A percentile compares a stretch with the other conserved stretches of the same genome.
Evolutionary conservation across 306 rosid genomes (phyloP).

Genomic region (Vigna nakashimae): DNA sequence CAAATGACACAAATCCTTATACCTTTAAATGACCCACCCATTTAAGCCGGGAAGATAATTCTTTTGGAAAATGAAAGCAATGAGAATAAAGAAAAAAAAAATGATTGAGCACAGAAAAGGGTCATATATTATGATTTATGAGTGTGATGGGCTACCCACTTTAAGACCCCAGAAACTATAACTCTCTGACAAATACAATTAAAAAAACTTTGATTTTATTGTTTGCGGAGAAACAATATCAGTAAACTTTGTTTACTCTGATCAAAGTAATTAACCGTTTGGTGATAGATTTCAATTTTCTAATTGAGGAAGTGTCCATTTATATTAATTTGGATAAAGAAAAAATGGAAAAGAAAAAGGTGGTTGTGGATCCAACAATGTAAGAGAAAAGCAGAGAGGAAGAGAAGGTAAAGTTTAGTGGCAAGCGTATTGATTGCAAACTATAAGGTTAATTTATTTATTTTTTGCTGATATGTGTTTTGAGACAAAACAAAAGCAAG

Average conservation of each 20-base stretch:
- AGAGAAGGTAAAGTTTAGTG: slow-evolving; percentile 12
- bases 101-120: slow-evolving; percentile 6
- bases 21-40: neutral
- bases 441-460: neutral
- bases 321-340: neutral
- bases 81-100: neutral
- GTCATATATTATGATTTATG: neutral
- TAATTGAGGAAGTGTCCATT: neutral
- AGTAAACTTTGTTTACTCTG: neutral
- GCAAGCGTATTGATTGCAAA: neutral
- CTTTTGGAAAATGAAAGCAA: neutral
- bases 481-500: slow-evolving; percentile 1
- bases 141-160: neutral
- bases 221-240: neutral
- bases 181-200: no score
- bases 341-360: neutral
- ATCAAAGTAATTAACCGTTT: neutral
- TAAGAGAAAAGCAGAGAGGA: neutral
- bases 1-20: neutral
- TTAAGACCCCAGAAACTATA: neutral
- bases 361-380: neutral
- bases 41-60: neutral
- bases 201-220: neutral
- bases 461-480: neutral
- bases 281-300: neutral